These are phyloP conservation scores for Xylariaceae sp. DNA, from an alignment of 2,329 filamentous ascomycete genomes.

Conservation along the genomic window DNA sequence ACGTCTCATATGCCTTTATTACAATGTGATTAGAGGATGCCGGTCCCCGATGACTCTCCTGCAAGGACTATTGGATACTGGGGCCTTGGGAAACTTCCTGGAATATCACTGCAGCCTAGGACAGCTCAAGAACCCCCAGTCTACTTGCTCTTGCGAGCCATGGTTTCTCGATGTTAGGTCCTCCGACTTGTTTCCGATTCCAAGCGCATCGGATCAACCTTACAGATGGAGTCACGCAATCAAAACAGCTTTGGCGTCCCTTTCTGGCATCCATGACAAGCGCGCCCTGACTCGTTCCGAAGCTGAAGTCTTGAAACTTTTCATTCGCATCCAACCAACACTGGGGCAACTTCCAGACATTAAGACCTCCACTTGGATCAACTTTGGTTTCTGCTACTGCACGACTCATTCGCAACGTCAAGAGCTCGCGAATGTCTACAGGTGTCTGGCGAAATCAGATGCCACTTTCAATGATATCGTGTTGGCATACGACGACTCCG, in stretches of 20 bases:
- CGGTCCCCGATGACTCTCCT: neutral
- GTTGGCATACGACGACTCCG: neutral
- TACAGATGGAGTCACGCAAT: too few relatives aligned
- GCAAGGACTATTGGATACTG: neutral
- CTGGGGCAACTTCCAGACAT: neutral
- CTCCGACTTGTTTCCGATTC: neutral
- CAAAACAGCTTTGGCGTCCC: too few relatives aligned
- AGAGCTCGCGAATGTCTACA: neutral
- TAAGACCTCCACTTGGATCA: neutral
- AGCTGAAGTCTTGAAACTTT: neutral
- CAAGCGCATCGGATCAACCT: too few relatives aligned
- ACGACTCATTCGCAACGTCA: neutral
- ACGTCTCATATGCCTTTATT: neutral
- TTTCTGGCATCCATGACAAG: too few relatives aligned
- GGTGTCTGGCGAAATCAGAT: neutral
- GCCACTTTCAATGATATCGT: neutral
- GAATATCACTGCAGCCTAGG: neutral
- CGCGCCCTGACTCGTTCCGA: too few relatives aligned
- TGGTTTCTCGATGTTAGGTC: neutral
- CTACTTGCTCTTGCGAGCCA: neutral
- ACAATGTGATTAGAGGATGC: neutral
- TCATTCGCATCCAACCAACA: neutral
- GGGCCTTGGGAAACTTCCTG: neutral
- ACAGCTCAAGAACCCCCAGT: too few relatives aligned
- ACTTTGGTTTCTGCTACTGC: neutral